Percentiles rank a stretch among this genome's conserved stretches.
Conservation (phyloP, 2,329 filamentous ascomycete species). For the Cladosporium sp. region DNA sequence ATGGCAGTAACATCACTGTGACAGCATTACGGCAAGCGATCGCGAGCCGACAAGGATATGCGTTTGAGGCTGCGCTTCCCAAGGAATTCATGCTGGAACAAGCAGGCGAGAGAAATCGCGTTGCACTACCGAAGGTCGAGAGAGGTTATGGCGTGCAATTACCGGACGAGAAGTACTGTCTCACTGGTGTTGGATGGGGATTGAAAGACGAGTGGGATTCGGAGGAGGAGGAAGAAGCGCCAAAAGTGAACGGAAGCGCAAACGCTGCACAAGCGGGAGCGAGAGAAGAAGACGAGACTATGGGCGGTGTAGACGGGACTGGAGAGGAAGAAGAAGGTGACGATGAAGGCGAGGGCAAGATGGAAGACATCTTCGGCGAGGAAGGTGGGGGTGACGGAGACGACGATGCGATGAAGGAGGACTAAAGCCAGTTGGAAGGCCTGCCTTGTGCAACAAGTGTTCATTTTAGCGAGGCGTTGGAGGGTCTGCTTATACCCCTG, state of each 20-base stretch:
- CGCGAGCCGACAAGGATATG: constrained; percentile 61
- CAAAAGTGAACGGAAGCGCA: constrained; percentile 40
- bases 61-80: constrained; percentile 61
- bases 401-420: constrained; percentile 12
- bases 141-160: constrained; percentile 55
- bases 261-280: background rate
- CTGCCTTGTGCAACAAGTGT: background rate
- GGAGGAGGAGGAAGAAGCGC: constrained; percentile 43
- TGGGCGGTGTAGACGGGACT: constrained; percentile 42
- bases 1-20: constrained; percentile 54
- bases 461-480: constrained; percentile 4
- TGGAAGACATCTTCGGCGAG: constrained; percentile 43
- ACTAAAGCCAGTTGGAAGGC: background rate
- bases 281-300: constrained; percentile 26
- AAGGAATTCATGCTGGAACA: constrained; percentile 76
- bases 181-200: constrained; percentile 54
- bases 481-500: background rate
- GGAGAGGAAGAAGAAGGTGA: constrained; percentile 30
- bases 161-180: constrained; percentile 59
- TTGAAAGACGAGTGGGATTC: constrained; percentile 57
- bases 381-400: constrained; percentile 20
- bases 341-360: constrained; percentile 33
- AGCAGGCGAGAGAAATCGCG: constrained; percentile 66
- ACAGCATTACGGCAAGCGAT: constrained; percentile 71
- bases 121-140: constrained; percentile 57